phyloP scores from a whole-genome alignment of 1,139 yeast species.

The Kluyveromyces sp. region DNA sequence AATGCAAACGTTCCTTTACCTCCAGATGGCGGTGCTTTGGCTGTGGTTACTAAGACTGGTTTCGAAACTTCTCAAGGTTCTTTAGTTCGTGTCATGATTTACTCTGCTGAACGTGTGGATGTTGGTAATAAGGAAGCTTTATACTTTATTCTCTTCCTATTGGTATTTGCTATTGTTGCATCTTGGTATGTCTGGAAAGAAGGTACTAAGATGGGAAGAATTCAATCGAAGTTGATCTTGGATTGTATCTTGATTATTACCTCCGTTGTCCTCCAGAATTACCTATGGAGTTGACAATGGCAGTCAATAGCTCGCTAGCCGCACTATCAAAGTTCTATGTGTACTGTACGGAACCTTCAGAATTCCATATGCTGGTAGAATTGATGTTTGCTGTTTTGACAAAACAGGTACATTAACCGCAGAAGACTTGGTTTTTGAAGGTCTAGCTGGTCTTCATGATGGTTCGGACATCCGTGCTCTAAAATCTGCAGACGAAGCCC shows the following conservation, averaged over 20 bases:
- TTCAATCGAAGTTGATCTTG: constrained; percentile 83
- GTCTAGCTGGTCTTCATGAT: constrained; percentile 75
- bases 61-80: constrained; percentile 98
- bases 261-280: constrained; percentile 96
- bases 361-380: constrained; percentile 95
- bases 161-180: constrained; percentile 89
- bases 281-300: constrained; percentile 98
- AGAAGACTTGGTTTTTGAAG: constrained; percentile 93
- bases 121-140: constrained; percentile 95
- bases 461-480: constrained; percentile 46
- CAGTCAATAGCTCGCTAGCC: constrained; percentile 85
- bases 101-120: constrained; percentile 91
- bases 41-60: constrained; percentile 87
- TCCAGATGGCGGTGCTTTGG: constrained; percentile 91
- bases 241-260: constrained; percentile 95
- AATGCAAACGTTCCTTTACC: constrained; percentile 44
- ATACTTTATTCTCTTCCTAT: constrained; percentile 80
- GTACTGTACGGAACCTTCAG: constrained; percentile 96
- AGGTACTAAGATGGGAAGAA: constrained; percentile 92
- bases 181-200: constrained; percentile 98
- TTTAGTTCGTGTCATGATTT: constrained; percentile 94
- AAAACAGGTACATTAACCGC: constrained; percentile 98
- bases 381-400: constrained; percentile 97
- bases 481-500: constrained; percentile 49
- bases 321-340: constrained; percentile 82